phyloP scores from a whole-genome alignment of 805 yeast genomes.

The Sugiyamaella mastotermitis region DNA sequence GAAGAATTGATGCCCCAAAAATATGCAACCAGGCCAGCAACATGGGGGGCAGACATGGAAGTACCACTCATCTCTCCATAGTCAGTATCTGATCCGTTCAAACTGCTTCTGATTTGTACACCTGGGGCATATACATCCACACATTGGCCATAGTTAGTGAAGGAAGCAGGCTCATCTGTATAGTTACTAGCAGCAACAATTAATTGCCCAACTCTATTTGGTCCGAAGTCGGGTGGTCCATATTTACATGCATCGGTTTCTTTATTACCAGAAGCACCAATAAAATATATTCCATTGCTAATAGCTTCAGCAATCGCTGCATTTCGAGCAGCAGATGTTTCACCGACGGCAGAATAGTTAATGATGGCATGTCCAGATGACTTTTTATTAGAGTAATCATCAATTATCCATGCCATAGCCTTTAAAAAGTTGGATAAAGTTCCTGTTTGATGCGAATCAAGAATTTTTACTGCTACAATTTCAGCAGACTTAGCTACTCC shows the following conservation, averaged over 20 bases:
- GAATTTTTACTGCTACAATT: slow-evolving; percentile 54
- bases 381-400: slow-evolving; percentile 55
- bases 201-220: slow-evolving; percentile 47
- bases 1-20: slow-evolving; percentile 82
- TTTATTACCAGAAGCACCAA: slow-evolving; percentile 96
- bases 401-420: slow-evolving; percentile 59
- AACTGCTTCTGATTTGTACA: slow-evolving; percentile 65
- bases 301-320: slow-evolving; percentile 87
- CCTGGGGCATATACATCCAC: slow-evolving; percentile 98
- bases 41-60: slow-evolving; percentile 98
- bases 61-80: slow-evolving; percentile 64
- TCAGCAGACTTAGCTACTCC: slow-evolving; percentile 56
- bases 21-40: slow-evolving; percentile 86
- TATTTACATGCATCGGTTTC: slow-evolving; percentile 87
- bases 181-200: slow-evolving; percentile 94
- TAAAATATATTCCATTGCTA: slow-evolving; percentile 80
- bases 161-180: slow-evolving; percentile 85
- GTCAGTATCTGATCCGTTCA: slow-evolving; percentile 24
- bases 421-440: slow-evolving; percentile 53
- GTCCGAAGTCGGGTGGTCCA: slow-evolving; percentile 61
- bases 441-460: slow-evolving; percentile 52
- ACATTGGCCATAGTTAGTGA: slow-evolving; percentile 93
- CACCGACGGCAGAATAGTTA: slow-evolving; percentile 94
- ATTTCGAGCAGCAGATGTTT: slow-evolving; percentile 81
- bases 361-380: slow-evolving; percentile 30